Percentiles rank a stretch among this genome's conserved stretches.
phyloP scores from a whole-genome alignment of 306 rosid species.

The Vachellia pachyceras region DNA sequence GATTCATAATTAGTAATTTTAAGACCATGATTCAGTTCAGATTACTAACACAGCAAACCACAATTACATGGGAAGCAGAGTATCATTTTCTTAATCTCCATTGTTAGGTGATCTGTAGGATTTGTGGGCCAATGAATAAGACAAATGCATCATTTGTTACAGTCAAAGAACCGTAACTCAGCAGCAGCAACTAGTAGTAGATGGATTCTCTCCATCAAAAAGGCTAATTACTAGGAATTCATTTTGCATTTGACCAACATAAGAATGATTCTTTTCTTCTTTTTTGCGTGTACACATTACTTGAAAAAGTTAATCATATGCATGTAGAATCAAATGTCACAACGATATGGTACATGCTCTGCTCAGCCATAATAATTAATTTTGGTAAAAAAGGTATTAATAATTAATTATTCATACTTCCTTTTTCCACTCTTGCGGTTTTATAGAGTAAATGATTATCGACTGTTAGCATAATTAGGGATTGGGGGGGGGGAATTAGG shows the following conservation, averaged over 20 bases:
- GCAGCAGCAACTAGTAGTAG: background rate
- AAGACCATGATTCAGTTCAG: background rate
- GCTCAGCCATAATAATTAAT: background rate
- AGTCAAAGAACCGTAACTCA: constrained; percentile 13
- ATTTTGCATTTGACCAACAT: constrained; percentile 4
- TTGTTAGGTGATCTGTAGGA: background rate
- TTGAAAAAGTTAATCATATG: constrained; percentile 3
- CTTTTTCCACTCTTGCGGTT: background rate
- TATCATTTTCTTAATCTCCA: constrained; percentile 8
- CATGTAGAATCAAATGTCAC: background rate
- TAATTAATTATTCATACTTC: background rate
- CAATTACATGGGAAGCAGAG: constrained; percentile 23
- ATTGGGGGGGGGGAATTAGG: background rate
- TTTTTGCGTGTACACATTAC: background rate
- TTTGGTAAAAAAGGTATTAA: background rate
- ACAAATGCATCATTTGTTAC: constrained; percentile 32
- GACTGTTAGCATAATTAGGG: constrained; percentile 1
- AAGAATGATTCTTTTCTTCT: background rate
- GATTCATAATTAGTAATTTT: background rate
- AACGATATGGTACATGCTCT: constrained; percentile 9
- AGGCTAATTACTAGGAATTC: constrained; percentile 13
- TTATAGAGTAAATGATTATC: background rate
- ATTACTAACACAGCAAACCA: background rate
- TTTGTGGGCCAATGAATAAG: background rate
- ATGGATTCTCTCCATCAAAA: constrained; percentile 27